A percentile compares a stretch with the other conserved stretches of the same genome.
Conservation (phyloP, 352 stramenopile species). For the Phytophthora citricola region DNA sequence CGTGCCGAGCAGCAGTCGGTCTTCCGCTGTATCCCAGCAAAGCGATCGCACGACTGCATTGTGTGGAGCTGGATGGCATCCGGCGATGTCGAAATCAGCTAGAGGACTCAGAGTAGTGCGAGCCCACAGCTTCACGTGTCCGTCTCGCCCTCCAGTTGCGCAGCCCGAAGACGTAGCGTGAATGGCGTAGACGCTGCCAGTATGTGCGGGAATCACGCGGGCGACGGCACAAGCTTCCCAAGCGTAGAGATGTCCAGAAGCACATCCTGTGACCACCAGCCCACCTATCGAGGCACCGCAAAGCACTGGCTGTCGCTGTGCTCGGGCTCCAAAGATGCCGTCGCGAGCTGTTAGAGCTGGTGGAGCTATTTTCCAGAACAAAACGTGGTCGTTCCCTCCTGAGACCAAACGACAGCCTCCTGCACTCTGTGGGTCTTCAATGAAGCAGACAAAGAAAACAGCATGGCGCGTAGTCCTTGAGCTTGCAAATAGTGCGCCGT, state of each 20-base stretch:
- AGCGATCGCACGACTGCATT: constrained; percentile 59
- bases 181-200: constrained; percentile 71
- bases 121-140: constrained; percentile 80
- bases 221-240: constrained; percentile 74
- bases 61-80: constrained; percentile 57
- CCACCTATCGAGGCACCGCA: constrained; percentile 66
- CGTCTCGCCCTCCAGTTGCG: constrained; percentile 67
- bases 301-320: constrained; percentile 60
- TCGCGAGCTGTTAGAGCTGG: constrained; percentile 55
- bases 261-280: constrained; percentile 62
- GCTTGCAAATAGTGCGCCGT: constrained; percentile 60
- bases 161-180: constrained; percentile 61
- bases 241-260: constrained; percentile 73
- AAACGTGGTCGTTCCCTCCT: constrained; percentile 69
- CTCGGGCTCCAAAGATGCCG: constrained; percentile 72
- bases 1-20: constrained; percentile 72
- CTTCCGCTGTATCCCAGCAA: constrained; percentile 73
- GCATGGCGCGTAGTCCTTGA: constrained; percentile 55
- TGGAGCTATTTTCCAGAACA: constrained; percentile 73
- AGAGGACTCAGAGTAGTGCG: constrained; percentile 47
- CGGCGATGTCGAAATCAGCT: constrained; percentile 67
- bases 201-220: constrained; percentile 68
- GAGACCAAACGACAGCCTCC: constrained; percentile 61
- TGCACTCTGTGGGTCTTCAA: constrained; percentile 60
- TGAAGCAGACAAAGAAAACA: constrained; percentile 69